A percentile compares a stretch with the other conserved stretches of the same genome.
phyloP scores from a whole-genome alignment of 176 grass and related monocot species.

The Phragmites australis region DNA sequence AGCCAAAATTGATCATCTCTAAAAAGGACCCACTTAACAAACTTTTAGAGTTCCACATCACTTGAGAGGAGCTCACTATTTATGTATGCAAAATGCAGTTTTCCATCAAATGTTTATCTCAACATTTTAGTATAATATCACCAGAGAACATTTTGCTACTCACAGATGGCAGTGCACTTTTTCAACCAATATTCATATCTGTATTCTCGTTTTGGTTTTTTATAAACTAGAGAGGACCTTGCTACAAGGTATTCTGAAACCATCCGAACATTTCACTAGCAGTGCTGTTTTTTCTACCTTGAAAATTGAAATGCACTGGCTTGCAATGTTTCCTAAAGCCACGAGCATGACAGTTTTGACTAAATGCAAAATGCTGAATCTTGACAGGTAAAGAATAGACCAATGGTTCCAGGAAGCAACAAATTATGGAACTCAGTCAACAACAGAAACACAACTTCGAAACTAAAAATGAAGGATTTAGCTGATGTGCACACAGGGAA shows the following conservation, averaged over 20 bases:
- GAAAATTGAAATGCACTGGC: constrained; percentile 5
- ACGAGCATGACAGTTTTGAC: background rate
- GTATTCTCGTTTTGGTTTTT: background rate
- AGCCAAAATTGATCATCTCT: background rate
- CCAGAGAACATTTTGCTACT: background rate
- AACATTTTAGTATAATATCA: background rate
- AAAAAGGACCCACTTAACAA: background rate
- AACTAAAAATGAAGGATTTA: constrained; percentile 17
- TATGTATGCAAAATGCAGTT: background rate
- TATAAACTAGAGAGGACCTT: background rate
- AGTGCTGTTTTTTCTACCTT: background rate
- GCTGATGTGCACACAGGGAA: constrained; percentile 26
- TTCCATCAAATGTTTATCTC: background rate
- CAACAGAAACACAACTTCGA: background rate
- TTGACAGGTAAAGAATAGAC: background rate
- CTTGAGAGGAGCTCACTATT: background rate
- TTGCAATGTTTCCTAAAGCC: background rate
- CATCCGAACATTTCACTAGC: background rate
- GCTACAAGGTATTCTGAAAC: background rate
- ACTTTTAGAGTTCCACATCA: background rate
- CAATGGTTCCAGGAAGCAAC: background rate
- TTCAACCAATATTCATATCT: background rate
- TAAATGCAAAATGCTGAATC: background rate
- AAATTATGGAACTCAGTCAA: background rate
- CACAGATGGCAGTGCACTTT: background rate